Percentiles rank a stretch among this genome's conserved stretches.
These are phyloP conservation scores for Thraustochytrium sp. DNA, from an alignment of 352 stramenopile genomes.

Conservation along the genomic window DNA sequence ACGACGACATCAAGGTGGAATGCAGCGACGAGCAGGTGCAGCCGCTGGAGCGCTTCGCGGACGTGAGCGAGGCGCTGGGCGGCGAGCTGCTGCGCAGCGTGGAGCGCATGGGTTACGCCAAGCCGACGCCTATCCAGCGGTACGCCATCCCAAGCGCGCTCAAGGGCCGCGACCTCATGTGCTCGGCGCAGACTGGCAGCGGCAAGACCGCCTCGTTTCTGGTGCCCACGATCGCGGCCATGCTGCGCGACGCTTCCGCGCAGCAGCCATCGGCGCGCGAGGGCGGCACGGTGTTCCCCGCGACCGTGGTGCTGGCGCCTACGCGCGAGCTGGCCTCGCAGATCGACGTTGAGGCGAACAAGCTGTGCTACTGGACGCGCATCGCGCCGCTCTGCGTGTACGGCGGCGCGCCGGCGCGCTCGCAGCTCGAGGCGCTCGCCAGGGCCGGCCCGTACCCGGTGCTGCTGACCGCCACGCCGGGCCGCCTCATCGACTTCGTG, in stretches of 20 bases:
- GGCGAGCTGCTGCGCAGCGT: conserved; percentile 73
- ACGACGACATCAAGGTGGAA: conserved; percentile 94
- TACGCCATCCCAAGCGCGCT: conserved; percentile 95
- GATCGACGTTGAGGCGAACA: conserved; percentile 86
- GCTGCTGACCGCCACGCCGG: conserved; percentile 92
- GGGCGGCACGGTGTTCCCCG: conserved; percentile 82
- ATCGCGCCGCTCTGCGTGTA: conserved; percentile 99
- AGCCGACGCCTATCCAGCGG: conserved; percentile 97
- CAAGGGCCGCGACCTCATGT: conserved; percentile 93
- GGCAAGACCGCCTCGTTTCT: conserved; percentile 92
- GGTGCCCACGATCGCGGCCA: conserved; percentile 90
- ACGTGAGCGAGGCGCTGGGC: conserved; percentile 53
- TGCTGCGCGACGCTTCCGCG: conserved; percentile 78
- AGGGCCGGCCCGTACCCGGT: conserved; percentile 76
- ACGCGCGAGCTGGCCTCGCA: conserved; percentile 88
- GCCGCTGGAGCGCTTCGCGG: conserved; percentile 76
- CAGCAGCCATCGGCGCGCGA: conserved; percentile 89
- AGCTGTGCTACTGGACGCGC: conserved; percentile 93
- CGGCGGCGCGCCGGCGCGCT: conserved; percentile 90
- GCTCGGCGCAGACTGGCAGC: conserved; percentile 93
- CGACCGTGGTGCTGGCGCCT: conserved; percentile 80
- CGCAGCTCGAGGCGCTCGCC: conserved; percentile 74
- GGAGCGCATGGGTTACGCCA: conserved; percentile 85
- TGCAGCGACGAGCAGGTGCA: conserved; percentile 84
- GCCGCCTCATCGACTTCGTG: conserved; percentile 91